A percentile compares a stretch with the other conserved stretches of the same genome.
Conservation (phyloP, 192 early-diverging fungal species). For the Mortierella alpina region DNA sequence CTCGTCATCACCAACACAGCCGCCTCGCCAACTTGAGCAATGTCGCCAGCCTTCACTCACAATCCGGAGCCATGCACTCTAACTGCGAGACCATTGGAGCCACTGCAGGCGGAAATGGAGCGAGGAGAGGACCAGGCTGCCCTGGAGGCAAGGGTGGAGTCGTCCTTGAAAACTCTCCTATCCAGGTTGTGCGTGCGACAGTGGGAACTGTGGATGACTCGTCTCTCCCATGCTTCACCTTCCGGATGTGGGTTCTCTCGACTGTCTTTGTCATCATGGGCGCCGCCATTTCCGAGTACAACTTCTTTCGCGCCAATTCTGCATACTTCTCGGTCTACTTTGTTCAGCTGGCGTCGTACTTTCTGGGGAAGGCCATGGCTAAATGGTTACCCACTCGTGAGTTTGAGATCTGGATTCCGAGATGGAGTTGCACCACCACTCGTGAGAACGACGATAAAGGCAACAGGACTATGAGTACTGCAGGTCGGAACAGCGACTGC, state of each 20-base stretch:
- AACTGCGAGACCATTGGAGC: background rate
- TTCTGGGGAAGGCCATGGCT: slow-evolving; percentile 53
- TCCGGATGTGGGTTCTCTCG: slow-evolving; percentile 64
- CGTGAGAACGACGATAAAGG: background rate
- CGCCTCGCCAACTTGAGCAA: slow-evolving; percentile 18
- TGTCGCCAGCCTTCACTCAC: slow-evolving; percentile 25
- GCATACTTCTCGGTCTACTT: slow-evolving; percentile 51
- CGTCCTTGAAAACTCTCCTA: slow-evolving; percentile 49
- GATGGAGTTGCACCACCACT: background rate
- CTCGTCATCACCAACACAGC: slow-evolving; percentile 36
- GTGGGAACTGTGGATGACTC: slow-evolving; percentile 54
- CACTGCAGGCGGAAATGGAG: background rate
- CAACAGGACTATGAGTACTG: background rate
- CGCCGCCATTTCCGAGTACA: slow-evolving; percentile 55
- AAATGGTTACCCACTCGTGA: slow-evolving; percentile 21
- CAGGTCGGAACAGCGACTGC: background rate
- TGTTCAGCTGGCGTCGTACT: slow-evolving; percentile 52
- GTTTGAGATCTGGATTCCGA: slow-evolving; percentile 35
- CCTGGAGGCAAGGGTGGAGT: background rate
- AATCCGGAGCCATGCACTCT: slow-evolving; percentile 9
- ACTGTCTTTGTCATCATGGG: slow-evolving; percentile 49
- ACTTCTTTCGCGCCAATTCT: slow-evolving; percentile 54
- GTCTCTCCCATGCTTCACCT: slow-evolving; percentile 60
- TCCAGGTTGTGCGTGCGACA: slow-evolving; percentile 51
- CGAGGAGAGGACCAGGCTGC: background rate